Conservation (phyloP, 108 stramenopile species). For the Fragilariopsis cylindrus region DNA sequence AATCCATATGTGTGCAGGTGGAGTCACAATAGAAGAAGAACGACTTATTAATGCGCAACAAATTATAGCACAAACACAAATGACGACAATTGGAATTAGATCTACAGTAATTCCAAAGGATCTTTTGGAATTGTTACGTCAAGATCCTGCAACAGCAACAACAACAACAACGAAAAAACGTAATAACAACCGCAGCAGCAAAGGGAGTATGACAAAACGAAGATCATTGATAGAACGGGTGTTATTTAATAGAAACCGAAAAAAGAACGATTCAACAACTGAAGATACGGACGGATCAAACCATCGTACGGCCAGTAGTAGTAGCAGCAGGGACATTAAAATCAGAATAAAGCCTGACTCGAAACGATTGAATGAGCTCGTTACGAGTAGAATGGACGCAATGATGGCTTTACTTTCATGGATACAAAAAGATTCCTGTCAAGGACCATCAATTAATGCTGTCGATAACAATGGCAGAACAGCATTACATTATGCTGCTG, state of each 20-base stretch:
- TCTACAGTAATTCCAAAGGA: neutral
- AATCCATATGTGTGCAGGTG: constrained; percentile 45
- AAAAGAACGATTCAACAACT: neutral
- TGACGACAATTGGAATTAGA: constrained; percentile 1
- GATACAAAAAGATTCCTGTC: constrained; percentile 38
- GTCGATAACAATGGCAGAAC: constrained; percentile 48
- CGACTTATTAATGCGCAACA: neutral
- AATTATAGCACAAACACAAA: neutral
- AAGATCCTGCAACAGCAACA: neutral
- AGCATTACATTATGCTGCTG: constrained; percentile 58
- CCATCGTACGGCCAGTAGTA: neutral
- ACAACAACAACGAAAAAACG: neutral
- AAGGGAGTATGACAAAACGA: neutral
- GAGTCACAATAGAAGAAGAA: constrained; percentile 31
- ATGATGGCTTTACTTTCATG: constrained; percentile 39
- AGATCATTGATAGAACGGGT: neutral
- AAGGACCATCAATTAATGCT: constrained; percentile 50
- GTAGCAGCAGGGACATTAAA: neutral
- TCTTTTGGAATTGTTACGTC: constrained; percentile 7
- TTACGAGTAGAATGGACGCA: constrained; percentile 34
- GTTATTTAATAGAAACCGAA: neutral
- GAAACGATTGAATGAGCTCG: constrained; percentile 7
- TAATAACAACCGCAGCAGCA: neutral
- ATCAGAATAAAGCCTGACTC: neutral
- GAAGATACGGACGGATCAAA: neutral